Base-by-base conservation (phyloP, 2,329 filamentous ascomycete species). In the Colletotrichum lupini region DNA sequence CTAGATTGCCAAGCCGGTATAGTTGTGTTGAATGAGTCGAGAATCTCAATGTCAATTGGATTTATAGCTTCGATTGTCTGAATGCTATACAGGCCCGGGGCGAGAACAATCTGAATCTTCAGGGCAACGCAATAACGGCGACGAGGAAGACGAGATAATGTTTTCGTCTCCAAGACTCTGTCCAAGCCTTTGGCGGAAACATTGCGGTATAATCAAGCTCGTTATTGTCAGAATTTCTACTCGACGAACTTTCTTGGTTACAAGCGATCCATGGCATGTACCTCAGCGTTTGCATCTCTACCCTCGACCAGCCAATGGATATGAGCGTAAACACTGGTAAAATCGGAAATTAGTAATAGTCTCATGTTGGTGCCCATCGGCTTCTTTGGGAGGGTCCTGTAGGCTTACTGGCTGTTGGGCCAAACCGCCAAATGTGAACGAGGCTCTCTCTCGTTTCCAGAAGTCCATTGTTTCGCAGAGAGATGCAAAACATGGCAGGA, bases 251-350 rank as follows among this genome's bases (percentile, higher is more conserved):
- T 11, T 19, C n/a, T 11, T 37, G 56, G 4, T n/a, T 19, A 6
- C 9, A 46, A 30, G 26, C 63, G 2, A 71, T 37, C 68, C 68
- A 71, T 8, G 68, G 68, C 68, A 71, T 67, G 49, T 67, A 68
- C 37, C 63, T 61, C 57, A 57, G 35, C 19, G 58, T 35, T 32
- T 72, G 68, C 5, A 52, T 19, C 6, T 72, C 63, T 16, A 68
- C 68, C 6, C 68, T 32, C 5, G 64, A 49, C 68, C 68, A 72
- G 4, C 62, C 52, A 14, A 58, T 52, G 4, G 64, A 59, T 1
- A 72, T 14, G 5, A 68, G 19, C 7, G 68, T 72, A 4, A 72
- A 49, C 19, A 67, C 68, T 72, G n/a, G 5, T 28, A 2, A 19
- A 14, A 6, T 1, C 19, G n/a, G 6, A 14, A 30, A 9, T 30